Base-by-base conservation (phyloP, 257 asterid genomes). In the Paraleonurus japonicus region DNA sequence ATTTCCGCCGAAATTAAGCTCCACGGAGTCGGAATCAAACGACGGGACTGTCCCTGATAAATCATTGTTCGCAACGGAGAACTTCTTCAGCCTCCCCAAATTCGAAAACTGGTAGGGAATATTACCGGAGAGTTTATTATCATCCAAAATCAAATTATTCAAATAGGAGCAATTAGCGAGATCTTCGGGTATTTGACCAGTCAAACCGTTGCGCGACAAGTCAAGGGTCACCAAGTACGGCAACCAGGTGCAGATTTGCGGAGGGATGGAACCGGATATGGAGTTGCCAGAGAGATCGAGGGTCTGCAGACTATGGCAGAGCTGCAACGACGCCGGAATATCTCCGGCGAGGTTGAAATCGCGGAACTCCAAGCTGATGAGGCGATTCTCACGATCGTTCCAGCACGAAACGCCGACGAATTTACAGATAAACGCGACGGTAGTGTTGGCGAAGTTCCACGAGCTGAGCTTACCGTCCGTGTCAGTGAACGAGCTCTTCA, bases 271-370 rank as follows among this genome's bases (percentile, higher is more conserved):
- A 24, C 94, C 89, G 20, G 81, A 78, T 2, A 87, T 63, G 2
- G 77, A 58, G 69, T 92, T 89, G 8, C 94, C 90, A 45, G 96
- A 81, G 60, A 92, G 96, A 88, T 89, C 95, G 15, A 89, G 90
- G 0, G 79, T 79, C 65, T 86, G 95, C 15, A 88, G 78, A 75
- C 89, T 86, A 26, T 54, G 79, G 78, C 98, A 92, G 61, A 74
- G 77, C 85, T 81, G 83, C 28, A 89, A 69, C 15, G 84, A 75
- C 23, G 71, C 76, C 0, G 96, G 92, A 7, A 89, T 75, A 5
- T 20, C 74, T 17, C 96, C 96, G 17, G 71, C 28, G 62, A 92
- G 87, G 65, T 74, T 67, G 78, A 89, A 82, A 22, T 59, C 87
- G 10, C 81, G 80, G 67, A 92, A 92, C 82, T 45, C 53, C 55